Conservation (phyloP, 305 asterid genomes). For the Solanum hybrid region DNA sequence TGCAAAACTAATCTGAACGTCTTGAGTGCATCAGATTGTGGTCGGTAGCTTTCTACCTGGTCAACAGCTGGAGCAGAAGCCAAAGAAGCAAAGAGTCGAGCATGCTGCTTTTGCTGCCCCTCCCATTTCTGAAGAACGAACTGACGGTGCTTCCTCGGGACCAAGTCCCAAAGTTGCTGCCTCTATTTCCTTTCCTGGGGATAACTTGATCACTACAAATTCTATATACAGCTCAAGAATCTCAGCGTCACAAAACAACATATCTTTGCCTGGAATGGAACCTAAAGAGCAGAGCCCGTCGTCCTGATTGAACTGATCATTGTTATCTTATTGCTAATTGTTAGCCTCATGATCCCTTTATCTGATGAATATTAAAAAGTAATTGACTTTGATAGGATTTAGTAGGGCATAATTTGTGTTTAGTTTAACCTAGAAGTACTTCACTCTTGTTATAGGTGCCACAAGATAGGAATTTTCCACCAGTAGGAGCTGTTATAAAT, state of each 20-base stretch:
- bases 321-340: neutral
- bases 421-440: slow-evolving; percentile 9
- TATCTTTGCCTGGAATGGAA: slow-evolving; percentile 33
- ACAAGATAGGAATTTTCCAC: neutral
- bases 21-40: slow-evolving; percentile 48
- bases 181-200: slow-evolving; percentile 43
- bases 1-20: slow-evolving; percentile 8
- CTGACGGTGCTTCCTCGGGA: slow-evolving; percentile 22
- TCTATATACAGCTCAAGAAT: slow-evolving; percentile 30
- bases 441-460: neutral
- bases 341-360: neutral
- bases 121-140: slow-evolving; percentile 36
- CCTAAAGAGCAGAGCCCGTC: slow-evolving; percentile 44
- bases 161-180: slow-evolving; percentile 33
- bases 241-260: slow-evolving; percentile 30
- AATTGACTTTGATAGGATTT: slow-evolving; percentile 6
- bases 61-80: slow-evolving; percentile 40
- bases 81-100: slow-evolving; percentile 59
- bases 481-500: neutral
- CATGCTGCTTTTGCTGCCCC: slow-evolving; percentile 39
- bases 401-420: slow-evolving; percentile 1
- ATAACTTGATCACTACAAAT: slow-evolving; percentile 32
- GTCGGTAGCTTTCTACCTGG: slow-evolving; percentile 69
- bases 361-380: neutral
- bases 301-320: slow-evolving; percentile 9